These are phyloP conservation scores for Trichophyton verrucosum DNA, from an alignment of 2,329 filamentous ascomycete genomes.

Conservation along the genomic window DNA sequence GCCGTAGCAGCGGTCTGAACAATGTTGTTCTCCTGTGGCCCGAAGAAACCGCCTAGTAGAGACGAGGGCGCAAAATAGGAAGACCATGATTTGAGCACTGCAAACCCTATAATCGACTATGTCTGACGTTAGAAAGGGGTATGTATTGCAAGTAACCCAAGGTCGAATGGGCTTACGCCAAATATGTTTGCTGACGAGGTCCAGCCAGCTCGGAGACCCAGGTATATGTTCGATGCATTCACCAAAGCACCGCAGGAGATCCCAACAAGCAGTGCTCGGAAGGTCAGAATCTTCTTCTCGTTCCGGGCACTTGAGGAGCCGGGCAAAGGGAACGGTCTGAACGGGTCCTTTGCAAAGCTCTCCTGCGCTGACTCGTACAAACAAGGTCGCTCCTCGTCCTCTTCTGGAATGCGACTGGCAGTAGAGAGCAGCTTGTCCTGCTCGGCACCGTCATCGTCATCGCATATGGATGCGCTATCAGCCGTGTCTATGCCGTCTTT, in stretches of 20 bases:
- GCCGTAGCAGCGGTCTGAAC: slow-evolving; percentile 36
- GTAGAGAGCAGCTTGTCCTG: neutral
- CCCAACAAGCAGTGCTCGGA: slow-evolving; percentile 45
- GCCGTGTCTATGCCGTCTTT: neutral
- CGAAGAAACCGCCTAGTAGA: slow-evolving; percentile 24
- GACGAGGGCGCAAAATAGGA: slow-evolving; percentile 23
- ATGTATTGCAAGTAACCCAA: neutral
- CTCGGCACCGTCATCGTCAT: neutral
- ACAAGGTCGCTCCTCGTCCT: neutral
- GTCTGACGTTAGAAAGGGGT: neutral
- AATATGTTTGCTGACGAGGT: slow-evolving; percentile 11
- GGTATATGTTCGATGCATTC: slow-evolving; percentile 51
- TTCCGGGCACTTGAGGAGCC: neutral
- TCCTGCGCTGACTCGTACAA: neutral
- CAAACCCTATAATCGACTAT: slow-evolving; percentile 32
- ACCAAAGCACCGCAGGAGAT: slow-evolving; percentile 47
- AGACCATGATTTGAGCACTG: slow-evolving; percentile 32
- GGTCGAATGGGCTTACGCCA: slow-evolving; percentile 6
- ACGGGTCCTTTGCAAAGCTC: slow-evolving; percentile 6
- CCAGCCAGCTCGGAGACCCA: slow-evolving; percentile 42
- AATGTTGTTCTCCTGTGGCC: slow-evolving; percentile 37
- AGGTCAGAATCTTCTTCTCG: slow-evolving; percentile 29
- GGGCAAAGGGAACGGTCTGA: slow-evolving; percentile 2
- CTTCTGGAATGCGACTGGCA: neutral
- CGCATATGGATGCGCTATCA: neutral